Percentiles rank a stretch among this genome's conserved stretches.
Conservation (phyloP, 306 rosid species). For the Benincasa hispida region DNA sequence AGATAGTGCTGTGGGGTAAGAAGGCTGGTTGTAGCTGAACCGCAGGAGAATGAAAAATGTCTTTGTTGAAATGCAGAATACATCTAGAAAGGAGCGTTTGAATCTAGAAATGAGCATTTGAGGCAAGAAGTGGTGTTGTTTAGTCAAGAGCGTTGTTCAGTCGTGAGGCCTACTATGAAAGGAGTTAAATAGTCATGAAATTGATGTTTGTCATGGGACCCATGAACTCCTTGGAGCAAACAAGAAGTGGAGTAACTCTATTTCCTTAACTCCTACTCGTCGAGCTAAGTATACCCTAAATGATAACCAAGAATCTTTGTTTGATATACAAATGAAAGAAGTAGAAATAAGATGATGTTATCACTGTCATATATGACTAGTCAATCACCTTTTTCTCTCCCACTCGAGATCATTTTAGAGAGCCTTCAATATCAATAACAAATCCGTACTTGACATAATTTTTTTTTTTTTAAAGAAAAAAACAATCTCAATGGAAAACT, state of each 20-base stretch:
- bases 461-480: too few relatives aligned
- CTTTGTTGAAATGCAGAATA: not conserved
- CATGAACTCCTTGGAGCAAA: too few relatives aligned
- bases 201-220: too few relatives aligned
- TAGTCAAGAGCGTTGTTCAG: too few relatives aligned
- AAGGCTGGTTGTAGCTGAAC: not conserved
- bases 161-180: too few relatives aligned
- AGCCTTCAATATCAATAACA: constrained; percentile 66
- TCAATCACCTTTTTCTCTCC: not conserved
- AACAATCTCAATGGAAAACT: too few relatives aligned
- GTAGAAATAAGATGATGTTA: not conserved
- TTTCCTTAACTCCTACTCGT: too few relatives aligned
- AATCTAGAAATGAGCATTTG: too few relatives aligned
- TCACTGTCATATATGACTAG: not conserved
- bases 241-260: too few relatives aligned
- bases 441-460: constrained; percentile 67
- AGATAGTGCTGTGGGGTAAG: constrained; percentile 28
- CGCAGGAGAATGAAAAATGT: not conserved
- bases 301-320: not conserved
- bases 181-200: too few relatives aligned
- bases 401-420: constrained; percentile 30
- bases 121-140: too few relatives aligned
- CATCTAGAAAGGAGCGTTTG: not conserved
- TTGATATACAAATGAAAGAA: not conserved
- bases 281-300: not conserved